Conservation (phyloP, 129 eudicot species). For the Solidago caesia region DNA sequence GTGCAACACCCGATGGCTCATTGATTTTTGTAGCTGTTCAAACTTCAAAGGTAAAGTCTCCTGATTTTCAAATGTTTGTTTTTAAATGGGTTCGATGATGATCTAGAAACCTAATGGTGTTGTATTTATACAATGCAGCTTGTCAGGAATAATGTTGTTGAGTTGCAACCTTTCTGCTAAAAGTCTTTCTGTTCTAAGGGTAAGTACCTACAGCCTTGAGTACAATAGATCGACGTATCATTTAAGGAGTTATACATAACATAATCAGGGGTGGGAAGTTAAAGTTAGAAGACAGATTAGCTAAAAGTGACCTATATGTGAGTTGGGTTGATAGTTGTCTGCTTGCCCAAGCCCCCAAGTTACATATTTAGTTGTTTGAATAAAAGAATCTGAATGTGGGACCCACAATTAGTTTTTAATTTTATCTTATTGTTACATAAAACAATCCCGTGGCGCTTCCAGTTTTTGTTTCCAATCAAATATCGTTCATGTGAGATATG, state of each 20-base stretch:
- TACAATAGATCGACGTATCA: background rate
- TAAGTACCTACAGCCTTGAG: slow-evolving; percentile 22
- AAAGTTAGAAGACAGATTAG: too few species aligned
- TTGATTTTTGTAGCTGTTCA: slow-evolving; percentile 81
- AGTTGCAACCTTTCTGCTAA: slow-evolving; percentile 56
- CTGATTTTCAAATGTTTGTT: background rate
- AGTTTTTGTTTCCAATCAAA: too few species aligned
- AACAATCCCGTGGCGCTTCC: too few species aligned
- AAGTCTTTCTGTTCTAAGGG: slow-evolving; percentile 59
- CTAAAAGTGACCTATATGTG: background rate
- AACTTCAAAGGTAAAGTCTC: slow-evolving; percentile 63
- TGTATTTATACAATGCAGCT: slow-evolving; percentile 41
- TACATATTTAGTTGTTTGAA: background rate
- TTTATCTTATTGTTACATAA: too few species aligned
- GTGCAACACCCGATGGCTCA: slow-evolving; percentile 63
- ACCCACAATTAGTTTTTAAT: too few species aligned
- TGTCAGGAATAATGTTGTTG: slow-evolving; percentile 75
- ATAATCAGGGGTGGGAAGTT: background rate
- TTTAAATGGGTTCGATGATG: background rate
- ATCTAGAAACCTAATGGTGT: slow-evolving; percentile 12
- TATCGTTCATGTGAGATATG: too few species aligned
- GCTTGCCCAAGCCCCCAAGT: background rate
- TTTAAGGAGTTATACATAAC: background rate
- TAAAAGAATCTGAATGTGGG: background rate
- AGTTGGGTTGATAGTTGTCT: background rate